A percentile compares a stretch with the other conserved stretches of the same genome.
Evolutionary conservation across 2,329 filamentous ascomycete genomes (phyloP).

Genomic region (Colletotrichum simmondsii): DNA sequence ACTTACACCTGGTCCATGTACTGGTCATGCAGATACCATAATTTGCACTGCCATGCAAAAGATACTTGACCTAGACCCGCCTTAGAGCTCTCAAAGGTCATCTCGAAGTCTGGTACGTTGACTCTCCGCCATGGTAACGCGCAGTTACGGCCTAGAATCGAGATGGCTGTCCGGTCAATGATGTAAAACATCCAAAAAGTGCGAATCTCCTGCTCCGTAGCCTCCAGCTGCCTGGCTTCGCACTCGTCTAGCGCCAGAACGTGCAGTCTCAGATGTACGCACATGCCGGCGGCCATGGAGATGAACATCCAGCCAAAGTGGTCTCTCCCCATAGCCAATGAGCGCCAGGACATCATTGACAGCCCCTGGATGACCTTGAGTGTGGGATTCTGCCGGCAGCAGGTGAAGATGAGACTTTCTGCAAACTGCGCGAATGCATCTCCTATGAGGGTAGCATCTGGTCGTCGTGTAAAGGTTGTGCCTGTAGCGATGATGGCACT

Average conservation of each 20-base stretch:
- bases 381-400: constrained; percentile 30
- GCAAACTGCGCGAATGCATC: constrained; percentile 33
- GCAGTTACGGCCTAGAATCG: constrained; percentile 34
- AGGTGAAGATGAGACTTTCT: constrained; percentile 30
- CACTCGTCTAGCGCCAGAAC: constrained; percentile 34
- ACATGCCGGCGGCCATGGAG: constrained; percentile 36
- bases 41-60: constrained; percentile 35
- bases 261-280: constrained; percentile 33
- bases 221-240: constrained; percentile 29
- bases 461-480: constrained; percentile 18
- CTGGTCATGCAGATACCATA: constrained; percentile 36
- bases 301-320: constrained; percentile 36
- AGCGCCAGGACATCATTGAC: constrained; percentile 35
- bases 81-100: constrained; percentile 17
- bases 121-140: constrained; percentile 34
- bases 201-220: constrained; percentile 30
- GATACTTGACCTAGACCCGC: constrained; percentile 30
- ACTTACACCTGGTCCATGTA: constrained; percentile 37
- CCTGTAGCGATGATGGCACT: constrained; percentile 32
- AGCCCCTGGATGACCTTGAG: constrained; percentile 33
- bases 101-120: constrained; percentile 33
- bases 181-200: constrained; percentile 37
- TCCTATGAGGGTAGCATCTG: constrained; percentile 13
- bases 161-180: constrained; percentile 35
- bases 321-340: constrained; percentile 32